Conservation (phyloP, 2,329 filamentous ascomycete genomes). For the Cytospora paraplurivora region DNA sequence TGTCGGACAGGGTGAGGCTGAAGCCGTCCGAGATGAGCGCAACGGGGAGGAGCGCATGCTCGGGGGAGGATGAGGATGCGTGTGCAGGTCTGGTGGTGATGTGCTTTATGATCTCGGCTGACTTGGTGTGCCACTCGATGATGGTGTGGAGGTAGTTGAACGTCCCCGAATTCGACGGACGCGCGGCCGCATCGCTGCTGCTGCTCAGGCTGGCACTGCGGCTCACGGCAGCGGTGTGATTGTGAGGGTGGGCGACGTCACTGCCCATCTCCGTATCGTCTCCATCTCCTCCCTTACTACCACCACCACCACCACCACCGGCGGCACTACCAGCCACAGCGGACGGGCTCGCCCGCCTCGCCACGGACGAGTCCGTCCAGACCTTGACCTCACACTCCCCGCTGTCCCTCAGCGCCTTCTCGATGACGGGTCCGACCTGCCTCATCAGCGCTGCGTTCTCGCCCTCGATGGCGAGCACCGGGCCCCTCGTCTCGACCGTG, state of each 20-base stretch:
- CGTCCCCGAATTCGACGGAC: conserved; percentile 7
- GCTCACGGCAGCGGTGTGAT: conserved; percentile 7
- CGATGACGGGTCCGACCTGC: conserved; percentile 65
- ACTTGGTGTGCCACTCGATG: conserved; percentile 74
- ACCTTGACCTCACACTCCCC: conserved; percentile 49
- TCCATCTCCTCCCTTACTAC: conserved; percentile 5
- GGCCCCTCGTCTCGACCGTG: conserved; percentile 60
- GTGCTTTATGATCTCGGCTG: conserved; percentile 65
- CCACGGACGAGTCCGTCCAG: conserved; percentile 42
- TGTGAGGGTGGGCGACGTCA: conserved; percentile 5
- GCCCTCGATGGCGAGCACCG: conserved; percentile 83
- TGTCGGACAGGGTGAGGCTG: conserved; percentile 76
- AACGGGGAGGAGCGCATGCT: conserved; percentile 56
- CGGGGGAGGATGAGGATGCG: conserved; percentile 11
- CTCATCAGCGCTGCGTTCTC: conserved; percentile 54
- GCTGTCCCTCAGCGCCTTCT: conserved; percentile 58
- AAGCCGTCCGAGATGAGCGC: conserved; percentile 77
- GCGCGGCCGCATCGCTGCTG: not conserved
- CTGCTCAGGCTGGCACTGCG: conserved; percentile 13
- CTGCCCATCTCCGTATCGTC: conserved; percentile 18
- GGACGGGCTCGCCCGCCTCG: not conserved
- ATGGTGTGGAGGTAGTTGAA: conserved; percentile 67
- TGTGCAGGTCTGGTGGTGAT: conserved; percentile 40
- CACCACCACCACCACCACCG: conserved; percentile 41
- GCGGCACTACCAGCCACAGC: conserved; percentile 41